phyloP scores from a whole-genome alignment of 352 stramenopile genomes.

The Globisporangium spiculum region DNA sequence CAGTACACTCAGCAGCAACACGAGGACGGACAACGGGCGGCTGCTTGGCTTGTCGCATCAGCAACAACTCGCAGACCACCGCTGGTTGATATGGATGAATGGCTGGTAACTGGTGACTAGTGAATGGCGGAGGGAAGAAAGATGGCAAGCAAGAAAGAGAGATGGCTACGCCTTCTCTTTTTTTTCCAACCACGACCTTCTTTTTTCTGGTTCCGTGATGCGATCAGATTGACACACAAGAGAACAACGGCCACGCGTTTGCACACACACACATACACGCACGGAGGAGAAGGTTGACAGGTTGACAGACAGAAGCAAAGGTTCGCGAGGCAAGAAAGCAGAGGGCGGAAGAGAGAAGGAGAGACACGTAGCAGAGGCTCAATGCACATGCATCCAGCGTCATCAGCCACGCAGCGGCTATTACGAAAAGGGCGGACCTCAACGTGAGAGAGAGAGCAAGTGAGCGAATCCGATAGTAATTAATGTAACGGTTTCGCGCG shows the following conservation, averaged over 20 bases:
- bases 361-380: neutral
- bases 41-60: slow-evolving; percentile 8
- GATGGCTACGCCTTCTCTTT: neutral
- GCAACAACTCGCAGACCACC: neutral
- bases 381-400: neutral
- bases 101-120: too few species aligned
- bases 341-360: neutral
- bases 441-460: neutral
- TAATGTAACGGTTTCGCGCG: neutral
- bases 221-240: neutral
- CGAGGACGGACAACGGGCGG: neutral
- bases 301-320: neutral
- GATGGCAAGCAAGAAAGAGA: neutral
- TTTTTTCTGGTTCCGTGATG: neutral
- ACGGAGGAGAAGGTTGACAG: neutral
- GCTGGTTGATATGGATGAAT: neutral
- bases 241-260: neutral
- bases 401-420: slow-evolving; percentile 5
- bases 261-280: neutral
- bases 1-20: neutral
- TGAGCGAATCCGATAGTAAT: neutral
- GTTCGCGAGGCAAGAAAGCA: neutral
- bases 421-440: slow-evolving; percentile 12
- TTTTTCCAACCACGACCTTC: neutral
- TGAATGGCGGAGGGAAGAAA: too few species aligned